These are phyloP conservation scores for Phytophthora agathidicida DNA, from an alignment of 352 stramenopile genomes.

Conservation along the genomic window DNA sequence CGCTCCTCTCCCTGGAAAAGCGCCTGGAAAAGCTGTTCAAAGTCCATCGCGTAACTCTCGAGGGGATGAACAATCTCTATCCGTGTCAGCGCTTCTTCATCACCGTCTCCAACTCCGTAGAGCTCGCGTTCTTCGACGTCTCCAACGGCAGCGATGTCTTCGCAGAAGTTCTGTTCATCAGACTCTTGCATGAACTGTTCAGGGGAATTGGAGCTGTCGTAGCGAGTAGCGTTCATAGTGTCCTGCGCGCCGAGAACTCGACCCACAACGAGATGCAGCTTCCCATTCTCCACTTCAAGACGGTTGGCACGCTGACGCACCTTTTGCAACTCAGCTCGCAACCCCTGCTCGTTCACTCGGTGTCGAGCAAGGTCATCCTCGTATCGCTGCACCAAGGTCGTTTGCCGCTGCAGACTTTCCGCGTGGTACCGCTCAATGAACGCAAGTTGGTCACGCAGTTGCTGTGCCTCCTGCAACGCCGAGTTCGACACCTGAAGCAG, in stretches of 20 bases:
- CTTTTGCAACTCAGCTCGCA: constrained; percentile 64
- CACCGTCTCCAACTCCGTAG: constrained; percentile 44
- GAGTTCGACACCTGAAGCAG: constrained; percentile 55
- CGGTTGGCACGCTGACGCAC: constrained; percentile 55
- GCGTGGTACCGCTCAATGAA: constrained; percentile 41
- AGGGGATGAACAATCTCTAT: constrained; percentile 54
- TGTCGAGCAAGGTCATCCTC: constrained; percentile 47
- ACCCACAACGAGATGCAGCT: constrained; percentile 50
- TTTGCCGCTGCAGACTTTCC: constrained; percentile 38
- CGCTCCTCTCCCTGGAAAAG: constrained; percentile 46
- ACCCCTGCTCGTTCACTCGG: constrained; percentile 37
- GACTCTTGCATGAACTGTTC: constrained; percentile 14
- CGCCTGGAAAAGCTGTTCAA: constrained; percentile 61
- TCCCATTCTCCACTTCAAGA: constrained; percentile 55
- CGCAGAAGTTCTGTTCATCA: constrained; percentile 27
- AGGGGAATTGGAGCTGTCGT: constrained; percentile 19
- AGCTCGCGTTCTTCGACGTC: constrained; percentile 56
- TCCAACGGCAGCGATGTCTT: constrained; percentile 38
- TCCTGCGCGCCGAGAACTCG: constrained; percentile 39
- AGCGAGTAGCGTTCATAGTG: constrained; percentile 30
- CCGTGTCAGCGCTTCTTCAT: constrained; percentile 33
- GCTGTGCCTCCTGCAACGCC: constrained; percentile 41
- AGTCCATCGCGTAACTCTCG: constrained; percentile 60
- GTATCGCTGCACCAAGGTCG: constrained; percentile 31
- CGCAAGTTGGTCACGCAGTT: constrained; percentile 31